Base-by-base conservation (phyloP, 306 rosid species). In the Aeschynomene evenia region DNA sequence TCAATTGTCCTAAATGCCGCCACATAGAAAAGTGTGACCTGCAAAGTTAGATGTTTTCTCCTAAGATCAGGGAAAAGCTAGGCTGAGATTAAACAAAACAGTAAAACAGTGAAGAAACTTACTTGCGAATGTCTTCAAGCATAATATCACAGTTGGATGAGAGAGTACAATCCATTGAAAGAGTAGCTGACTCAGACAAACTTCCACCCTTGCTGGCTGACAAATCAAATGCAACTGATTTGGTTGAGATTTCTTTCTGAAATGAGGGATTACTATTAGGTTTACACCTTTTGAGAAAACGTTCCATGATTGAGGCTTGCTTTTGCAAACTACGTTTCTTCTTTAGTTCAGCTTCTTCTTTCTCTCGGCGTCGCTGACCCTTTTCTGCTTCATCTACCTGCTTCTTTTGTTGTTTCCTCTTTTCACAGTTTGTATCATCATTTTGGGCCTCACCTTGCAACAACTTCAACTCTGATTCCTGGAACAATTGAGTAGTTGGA, bases 221-320 rank as follows among this genome's bases (percentile, higher is more conserved):
- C 4, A 61, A 58, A 55, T 76, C 84, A 56, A 81, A 42, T 34
- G 71, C 49, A 10, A 69, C 51, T 74, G 62, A 64, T 79, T 82
- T 82, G 51, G 74, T 15, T 73, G 81, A 59, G 42, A 82, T 70
- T 14, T 74, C 63, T 49, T 59, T 74, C 73, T 76, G 74, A 40
- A 54, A 51, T 28, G 69, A 56, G 7, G 81, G 80, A 42, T 62
- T 45, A 6, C 51, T 15, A 45, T 45, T 71, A 37, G 77, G 56
- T 89, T 85, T 94, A 71, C 69, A 36, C 77, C 74, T 88, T 79
- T 87, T 91, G 39, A 94, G 81, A 76, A 94, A 94, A 14, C 95
- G 96, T 39, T 94, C 97, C 99, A 94, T 94, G 5, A 94, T 70
- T 11, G 96, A 88, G 61, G 80, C 96, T 77, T 91, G 97, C 75